Percentiles rank a stretch among this genome's conserved stretches.
These are phyloP conservation scores for Gypsophila paniculata DNA, from an alignment of 179 eudicot genomes.

Conservation along the genomic window DNA sequence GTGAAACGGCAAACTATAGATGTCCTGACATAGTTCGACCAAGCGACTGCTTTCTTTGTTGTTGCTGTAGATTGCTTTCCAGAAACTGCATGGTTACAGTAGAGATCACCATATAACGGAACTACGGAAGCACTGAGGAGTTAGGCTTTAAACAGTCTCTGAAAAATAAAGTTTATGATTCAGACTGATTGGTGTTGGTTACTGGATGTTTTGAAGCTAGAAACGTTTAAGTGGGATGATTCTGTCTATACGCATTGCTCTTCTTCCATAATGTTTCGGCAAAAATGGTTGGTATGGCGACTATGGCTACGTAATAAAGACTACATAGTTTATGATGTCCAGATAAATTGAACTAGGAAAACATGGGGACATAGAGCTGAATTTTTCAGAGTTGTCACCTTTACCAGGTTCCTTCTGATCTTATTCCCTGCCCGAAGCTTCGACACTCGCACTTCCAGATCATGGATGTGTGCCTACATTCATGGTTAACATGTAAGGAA, in stretches of 20 bases:
- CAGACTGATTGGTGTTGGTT: too few relatives aligned
- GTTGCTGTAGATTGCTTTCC: slow-evolving; percentile 16
- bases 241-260: too few relatives aligned
- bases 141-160: too few relatives aligned
- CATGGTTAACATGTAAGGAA: background rate
- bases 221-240: too few relatives aligned
- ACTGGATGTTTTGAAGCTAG: too few relatives aligned
- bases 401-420: slow-evolving; percentile 27
- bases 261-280: too few relatives aligned
- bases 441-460: slow-evolving; percentile 13
- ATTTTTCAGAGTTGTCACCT: slow-evolving; percentile 21
- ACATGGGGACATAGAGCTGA: too few relatives aligned
- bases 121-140: too few relatives aligned
- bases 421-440: slow-evolving; percentile 26
- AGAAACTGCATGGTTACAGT: slow-evolving; percentile 24
- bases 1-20: background rate
- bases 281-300: too few relatives aligned
- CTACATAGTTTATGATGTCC: background rate
- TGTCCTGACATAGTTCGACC: slow-evolving; percentile 21
- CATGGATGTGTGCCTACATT: slow-evolving; percentile 18
- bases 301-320: too few relatives aligned
- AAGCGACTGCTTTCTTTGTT: slow-evolving; percentile 9
- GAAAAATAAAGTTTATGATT: too few relatives aligned
- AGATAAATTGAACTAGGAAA: background rate
- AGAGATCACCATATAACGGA: background rate